phyloP scores from a whole-genome alignment of 2,329 filamentous ascomycete species.

The Cladosporium sphaerospermum region DNA sequence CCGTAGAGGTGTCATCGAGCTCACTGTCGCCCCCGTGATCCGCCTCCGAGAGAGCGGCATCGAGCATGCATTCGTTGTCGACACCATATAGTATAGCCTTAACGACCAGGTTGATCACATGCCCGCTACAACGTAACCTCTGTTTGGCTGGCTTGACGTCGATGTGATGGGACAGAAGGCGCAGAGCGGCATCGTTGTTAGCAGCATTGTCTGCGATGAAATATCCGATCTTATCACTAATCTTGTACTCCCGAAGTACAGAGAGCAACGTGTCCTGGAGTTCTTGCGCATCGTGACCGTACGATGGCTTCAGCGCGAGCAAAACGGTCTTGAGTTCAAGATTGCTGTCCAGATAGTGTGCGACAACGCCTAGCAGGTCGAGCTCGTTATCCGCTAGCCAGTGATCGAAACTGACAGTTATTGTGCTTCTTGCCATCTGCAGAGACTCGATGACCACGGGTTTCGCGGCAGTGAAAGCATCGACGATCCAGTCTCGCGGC shows the following conservation, averaged over 20 bases:
- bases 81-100: slow-evolving; percentile 12
- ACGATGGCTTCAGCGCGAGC: not conserved
- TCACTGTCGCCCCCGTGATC: not conserved
- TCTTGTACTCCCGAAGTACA: not conserved
- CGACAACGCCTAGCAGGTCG: not conserved
- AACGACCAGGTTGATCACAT: slow-evolving; percentile 16
- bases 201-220: slow-evolving; percentile 18
- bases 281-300: not conserved
- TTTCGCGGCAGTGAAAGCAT: not conserved
- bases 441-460: not conserved
- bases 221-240: slow-evolving; percentile 12
- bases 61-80: slow-evolving; percentile 11
- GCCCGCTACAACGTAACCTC: slow-evolving; percentile 13
- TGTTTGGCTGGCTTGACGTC: not conserved
- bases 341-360: slow-evolving; percentile 1
- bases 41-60: slow-evolving; percentile 6
- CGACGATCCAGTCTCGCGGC: not conserved
- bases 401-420: not conserved
- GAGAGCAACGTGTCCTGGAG: not conserved
- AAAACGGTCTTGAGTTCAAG: not conserved
- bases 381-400: not conserved
- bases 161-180: slow-evolving; percentile 1
- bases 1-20: not conserved
- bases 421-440: not conserved
- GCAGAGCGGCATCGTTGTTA: slow-evolving; percentile 13